Conservation (phyloP, 75 land plant species). For the Picea glauca region DNA sequence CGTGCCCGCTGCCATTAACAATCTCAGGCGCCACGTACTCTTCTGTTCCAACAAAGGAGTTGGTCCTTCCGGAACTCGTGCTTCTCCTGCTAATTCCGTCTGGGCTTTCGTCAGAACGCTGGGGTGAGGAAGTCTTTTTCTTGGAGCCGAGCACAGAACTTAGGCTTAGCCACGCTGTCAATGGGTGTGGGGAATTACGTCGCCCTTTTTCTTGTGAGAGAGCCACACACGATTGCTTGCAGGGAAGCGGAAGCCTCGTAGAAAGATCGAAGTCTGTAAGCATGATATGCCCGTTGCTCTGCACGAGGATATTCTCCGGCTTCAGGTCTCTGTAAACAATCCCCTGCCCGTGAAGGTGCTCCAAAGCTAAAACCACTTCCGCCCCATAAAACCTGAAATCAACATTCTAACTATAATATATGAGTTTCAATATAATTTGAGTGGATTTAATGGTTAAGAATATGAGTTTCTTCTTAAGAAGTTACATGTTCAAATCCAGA, state of each 20-base stretch:
- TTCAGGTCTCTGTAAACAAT: conserved; percentile 74
- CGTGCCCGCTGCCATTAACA: conserved; percentile 43
- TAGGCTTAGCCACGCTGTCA: not conserved
- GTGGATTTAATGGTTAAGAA: no score
- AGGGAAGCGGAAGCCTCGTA: conserved; percentile 26
- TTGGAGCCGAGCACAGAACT: conserved; percentile 3
- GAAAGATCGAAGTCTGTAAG: conserved; percentile 83
- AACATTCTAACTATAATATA: not conserved
- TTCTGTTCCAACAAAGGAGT: conserved; percentile 43
- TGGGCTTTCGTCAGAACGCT: not conserved
- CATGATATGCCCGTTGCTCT: conserved; percentile 67
- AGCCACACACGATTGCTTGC: not conserved
- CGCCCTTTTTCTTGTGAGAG: not conserved
- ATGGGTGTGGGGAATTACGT: no score
- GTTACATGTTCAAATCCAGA: no score
- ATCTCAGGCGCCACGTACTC: conserved; percentile 64
- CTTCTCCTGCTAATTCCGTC: not conserved
- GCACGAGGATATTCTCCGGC: conserved; percentile 77
- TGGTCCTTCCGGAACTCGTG: conserved; percentile 19
- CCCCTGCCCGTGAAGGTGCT: conserved; percentile 52
- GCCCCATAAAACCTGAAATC: conserved; percentile 65
- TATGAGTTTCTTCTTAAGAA: no score
- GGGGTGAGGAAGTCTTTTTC: conserved; percentile 27
- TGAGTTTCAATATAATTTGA: no score
- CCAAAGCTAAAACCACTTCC: conserved; percentile 60